Percentiles rank a stretch among this genome's conserved stretches.
Evolutionary conservation across 1,139 yeast species (phyloP).

Genomic region (Blastobotrys indianensis): DNA sequence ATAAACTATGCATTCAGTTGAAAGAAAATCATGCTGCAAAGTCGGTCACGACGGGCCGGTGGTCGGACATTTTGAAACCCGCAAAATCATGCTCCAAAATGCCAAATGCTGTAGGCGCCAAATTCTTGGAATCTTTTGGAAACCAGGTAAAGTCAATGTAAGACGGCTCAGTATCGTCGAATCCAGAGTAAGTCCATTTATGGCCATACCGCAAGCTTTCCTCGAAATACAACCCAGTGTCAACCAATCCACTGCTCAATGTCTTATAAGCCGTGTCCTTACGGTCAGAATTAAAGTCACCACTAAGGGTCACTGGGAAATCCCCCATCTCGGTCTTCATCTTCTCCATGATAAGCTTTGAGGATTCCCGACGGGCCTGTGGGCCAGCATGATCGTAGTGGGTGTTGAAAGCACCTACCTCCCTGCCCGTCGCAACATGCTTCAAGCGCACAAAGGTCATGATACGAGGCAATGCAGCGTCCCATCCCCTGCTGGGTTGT

Average conservation of each 20-base stretch:
- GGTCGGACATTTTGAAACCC: constrained; percentile 46
- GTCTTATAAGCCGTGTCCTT: constrained; percentile 45
- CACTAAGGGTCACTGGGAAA: constrained; percentile 28
- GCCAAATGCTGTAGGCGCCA: constrained; percentile 37
- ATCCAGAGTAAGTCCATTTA: constrained; percentile 46
- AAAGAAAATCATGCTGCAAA: constrained; percentile 16
- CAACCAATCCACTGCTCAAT: constrained; percentile 36
- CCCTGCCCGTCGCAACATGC: constrained; percentile 26
- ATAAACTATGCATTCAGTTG: no score
- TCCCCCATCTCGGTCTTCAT: constrained; percentile 33
- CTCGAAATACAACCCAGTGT: constrained; percentile 25
- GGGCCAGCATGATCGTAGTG: constrained; percentile 54
- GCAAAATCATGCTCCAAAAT: constrained; percentile 44
- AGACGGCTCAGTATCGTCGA: constrained; percentile 36
- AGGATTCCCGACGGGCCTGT: constrained; percentile 44
- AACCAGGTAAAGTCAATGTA: constrained; percentile 48
- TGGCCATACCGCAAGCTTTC: constrained; percentile 38
- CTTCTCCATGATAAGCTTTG: constrained; percentile 42
- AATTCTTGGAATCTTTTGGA: constrained; percentile 32
- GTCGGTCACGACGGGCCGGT: constrained; percentile 50
- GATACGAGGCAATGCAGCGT: constrained; percentile 46
- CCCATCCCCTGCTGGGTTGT: constrained; percentile 43
- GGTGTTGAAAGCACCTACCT: constrained; percentile 46
- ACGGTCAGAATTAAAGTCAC: constrained; percentile 55
- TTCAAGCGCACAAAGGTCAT: constrained; percentile 29